Evolutionary conservation across 345 rosid genomes (phyloP).

Genomic region (Ceriops zippeliana): DNA sequence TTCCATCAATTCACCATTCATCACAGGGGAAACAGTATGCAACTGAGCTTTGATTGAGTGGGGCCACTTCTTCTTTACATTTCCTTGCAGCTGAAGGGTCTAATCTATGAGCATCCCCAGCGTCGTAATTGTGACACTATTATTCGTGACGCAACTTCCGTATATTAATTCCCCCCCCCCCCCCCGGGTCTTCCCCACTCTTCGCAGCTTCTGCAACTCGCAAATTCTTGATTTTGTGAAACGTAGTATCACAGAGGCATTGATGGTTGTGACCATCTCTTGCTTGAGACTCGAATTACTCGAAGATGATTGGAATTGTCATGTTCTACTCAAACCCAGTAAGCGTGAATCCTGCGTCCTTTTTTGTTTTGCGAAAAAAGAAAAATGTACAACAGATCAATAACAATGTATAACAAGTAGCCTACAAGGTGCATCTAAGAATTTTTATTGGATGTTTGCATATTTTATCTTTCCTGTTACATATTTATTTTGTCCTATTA

Average conservation of each 20-base stretch:
- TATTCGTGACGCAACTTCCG: background rate
- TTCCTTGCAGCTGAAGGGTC: conserved; percentile 9
- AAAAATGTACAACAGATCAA: no score
- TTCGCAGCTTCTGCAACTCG: background rate
- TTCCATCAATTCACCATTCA: conserved; percentile 12
- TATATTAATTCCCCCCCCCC: no score
- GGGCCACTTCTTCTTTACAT: background rate
- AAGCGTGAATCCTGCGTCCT: no score
- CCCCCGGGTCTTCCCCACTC: background rate
- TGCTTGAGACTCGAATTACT: background rate
- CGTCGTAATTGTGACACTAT: no score
- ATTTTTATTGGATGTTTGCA: no score
- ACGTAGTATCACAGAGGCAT: background rate
- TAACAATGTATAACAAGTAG: no score
- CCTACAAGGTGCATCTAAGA: no score
- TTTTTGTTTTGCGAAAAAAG: no score
- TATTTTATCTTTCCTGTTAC: no score
- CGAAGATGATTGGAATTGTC: background rate
- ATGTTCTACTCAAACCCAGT: background rate
- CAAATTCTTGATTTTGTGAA: conserved; percentile 1
- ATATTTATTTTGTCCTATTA: no score
- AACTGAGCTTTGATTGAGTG: conserved; percentile 2
- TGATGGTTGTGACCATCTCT: background rate
- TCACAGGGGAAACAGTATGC: background rate
- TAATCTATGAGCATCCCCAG: background rate